phyloP scores from a whole-genome alignment of 2,329 filamentous ascomycete species.

The Emydomyces testavorans region DNA sequence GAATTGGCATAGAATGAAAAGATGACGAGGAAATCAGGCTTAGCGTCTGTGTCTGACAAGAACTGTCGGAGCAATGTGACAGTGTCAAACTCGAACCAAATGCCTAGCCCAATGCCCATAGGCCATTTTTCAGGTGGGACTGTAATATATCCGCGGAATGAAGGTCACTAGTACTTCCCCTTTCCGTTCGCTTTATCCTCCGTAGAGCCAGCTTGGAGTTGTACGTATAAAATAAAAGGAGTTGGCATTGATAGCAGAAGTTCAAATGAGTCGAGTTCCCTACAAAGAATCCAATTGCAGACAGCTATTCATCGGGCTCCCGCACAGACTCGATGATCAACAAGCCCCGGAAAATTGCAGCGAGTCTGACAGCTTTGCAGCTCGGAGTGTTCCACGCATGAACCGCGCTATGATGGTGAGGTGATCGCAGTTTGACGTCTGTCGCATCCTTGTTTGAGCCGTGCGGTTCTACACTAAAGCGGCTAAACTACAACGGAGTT shows the following conservation, averaged over 20 bases:
- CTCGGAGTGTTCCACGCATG: constrained; percentile 6
- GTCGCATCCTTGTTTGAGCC: no score
- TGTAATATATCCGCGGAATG: background rate
- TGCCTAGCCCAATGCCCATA: background rate
- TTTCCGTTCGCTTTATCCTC: background rate
- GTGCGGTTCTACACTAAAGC: no score
- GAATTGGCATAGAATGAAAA: background rate
- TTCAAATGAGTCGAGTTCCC: background rate
- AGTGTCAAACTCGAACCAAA: constrained; percentile 1
- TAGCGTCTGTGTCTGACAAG: constrained; percentile 3
- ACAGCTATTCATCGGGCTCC: no score
- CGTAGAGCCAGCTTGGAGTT: background rate
- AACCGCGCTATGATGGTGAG: constrained; percentile 1
- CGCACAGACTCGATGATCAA: background rate
- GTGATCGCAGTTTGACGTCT: background rate
- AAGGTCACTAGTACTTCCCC: background rate
- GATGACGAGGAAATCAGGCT: background rate
- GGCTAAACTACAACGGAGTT: no score
- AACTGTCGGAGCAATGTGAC: constrained; percentile 10
- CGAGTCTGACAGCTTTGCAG: background rate
- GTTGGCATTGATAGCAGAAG: background rate
- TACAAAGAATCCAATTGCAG: background rate
- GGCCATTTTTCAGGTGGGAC: background rate
- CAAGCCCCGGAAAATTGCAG: background rate
- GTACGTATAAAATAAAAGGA: background rate